Evolutionary conservation across 139 green algal species (phyloP), one percentile per base, ranked within the genome.

Genomic region (Chlamydomonas eustigma): DNA sequence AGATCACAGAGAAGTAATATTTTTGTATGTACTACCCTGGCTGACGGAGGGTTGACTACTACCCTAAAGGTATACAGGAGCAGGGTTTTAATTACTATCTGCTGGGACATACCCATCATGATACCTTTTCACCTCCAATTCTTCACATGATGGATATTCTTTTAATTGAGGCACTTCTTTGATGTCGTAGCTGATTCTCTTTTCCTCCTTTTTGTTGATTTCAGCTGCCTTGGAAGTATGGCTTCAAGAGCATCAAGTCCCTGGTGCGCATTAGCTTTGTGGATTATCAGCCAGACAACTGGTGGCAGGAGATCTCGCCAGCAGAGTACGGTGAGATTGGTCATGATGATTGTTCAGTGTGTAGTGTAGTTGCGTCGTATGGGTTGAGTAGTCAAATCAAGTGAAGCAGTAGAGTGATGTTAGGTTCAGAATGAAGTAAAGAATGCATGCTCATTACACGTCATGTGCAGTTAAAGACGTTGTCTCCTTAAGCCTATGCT

Each of bases 161-260:
- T 58, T 58, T 58, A 58, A 58, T 12, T 18, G 12, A 12, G 12
- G 44, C 12, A 58, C n/a, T n/a, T n/a, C 44, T 18, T 18, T 58
- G 44, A 58, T 12, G 12, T 58, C 58, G 6, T 37, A 32, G 6
- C 58, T 70, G 58, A 6, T 35, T 22, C 58, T 22, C 34, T 63
- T 18, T 63, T 18, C 50, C 18, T 63, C 22, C 50, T 63, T 18
- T 24, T 63, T 24, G 50, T 18, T 63, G 50, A 18, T 5, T 28
- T 24, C 58, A 70, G 58, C 6, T 70, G 6, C 58, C 58, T 28
- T 70, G 58, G 58, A 70, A 70, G 58, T 70, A 70, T 35, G 58
- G 58, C 18, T 70, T 70, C 58, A 70, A 70, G 58, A 37, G 25
- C 28, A 35, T 70, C 58, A 70, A 70, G 58, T 37, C 25, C 58